Evolutionary conservation across 2,329 filamentous ascomycete species (phyloP).

Genomic region (Nigrograna mackinnonii): DNA sequence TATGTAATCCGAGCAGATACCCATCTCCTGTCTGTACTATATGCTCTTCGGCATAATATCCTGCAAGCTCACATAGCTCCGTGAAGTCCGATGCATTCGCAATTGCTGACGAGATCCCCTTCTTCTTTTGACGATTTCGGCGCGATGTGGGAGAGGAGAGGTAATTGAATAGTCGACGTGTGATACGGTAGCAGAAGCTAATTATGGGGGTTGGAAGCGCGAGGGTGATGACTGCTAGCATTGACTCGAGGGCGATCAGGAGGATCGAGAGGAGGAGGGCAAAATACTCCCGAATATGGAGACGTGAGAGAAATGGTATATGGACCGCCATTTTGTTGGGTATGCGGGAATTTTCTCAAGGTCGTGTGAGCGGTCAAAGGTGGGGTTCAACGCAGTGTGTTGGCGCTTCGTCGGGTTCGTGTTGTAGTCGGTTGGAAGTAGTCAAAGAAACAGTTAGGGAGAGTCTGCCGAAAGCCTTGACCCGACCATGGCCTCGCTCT

Average conservation of each 20-base stretch:
- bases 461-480: too few species aligned
- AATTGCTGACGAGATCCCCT: conserved; percentile 75
- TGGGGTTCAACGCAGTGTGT: too few species aligned
- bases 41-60: conserved; percentile 94
- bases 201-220: conserved; percentile 84
- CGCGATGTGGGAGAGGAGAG: conserved; percentile 72
- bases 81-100: conserved; percentile 89
- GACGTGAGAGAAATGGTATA: conserved; percentile 66
- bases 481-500: too few species aligned
- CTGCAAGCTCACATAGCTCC: conserved; percentile 88
- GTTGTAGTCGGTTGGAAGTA: too few species aligned
- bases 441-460: too few species aligned
- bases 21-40: conserved; percentile 94
- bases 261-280: conserved; percentile 83
- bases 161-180: conserved; percentile 79
- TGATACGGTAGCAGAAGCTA: conserved; percentile 78
- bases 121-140: conserved; percentile 69
- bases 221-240: conserved; percentile 85
- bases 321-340: conserved; percentile 47
- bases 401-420: too few species aligned
- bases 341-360: too few species aligned
- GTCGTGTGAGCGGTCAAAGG: too few species aligned
- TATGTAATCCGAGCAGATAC: conserved; percentile 87
- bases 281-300: conserved; percentile 75
- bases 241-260: conserved; percentile 78